Evolutionary conservation across 768 basidiomycete species (phyloP).

Genomic region (Pilatotrama ljubarskyi): DNA sequence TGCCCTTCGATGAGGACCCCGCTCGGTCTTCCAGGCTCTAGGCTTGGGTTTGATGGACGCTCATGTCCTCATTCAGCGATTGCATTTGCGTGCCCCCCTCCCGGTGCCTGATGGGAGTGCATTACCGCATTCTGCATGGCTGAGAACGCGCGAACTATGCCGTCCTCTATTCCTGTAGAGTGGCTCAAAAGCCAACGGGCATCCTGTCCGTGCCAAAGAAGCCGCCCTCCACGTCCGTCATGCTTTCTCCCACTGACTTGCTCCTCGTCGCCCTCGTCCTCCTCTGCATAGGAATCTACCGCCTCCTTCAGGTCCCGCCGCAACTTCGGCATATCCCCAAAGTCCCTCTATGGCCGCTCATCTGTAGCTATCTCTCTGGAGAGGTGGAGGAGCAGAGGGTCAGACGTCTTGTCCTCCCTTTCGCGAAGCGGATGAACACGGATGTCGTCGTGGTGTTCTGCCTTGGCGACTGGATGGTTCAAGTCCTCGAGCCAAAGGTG

Average conservation of each 20-base stretch:
- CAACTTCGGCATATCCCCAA: slow-evolving; percentile 12
- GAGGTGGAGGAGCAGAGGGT: slow-evolving; percentile 39
- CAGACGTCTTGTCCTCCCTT: slow-evolving; percentile 37
- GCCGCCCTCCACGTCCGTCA: background rate
- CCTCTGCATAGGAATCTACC: background rate
- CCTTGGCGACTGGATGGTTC: slow-evolving; percentile 43
- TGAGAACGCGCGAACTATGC: too few species aligned
- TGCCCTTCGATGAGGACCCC: too few species aligned
- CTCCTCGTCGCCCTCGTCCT: background rate
- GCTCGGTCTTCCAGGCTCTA: too few species aligned
- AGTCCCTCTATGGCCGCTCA: slow-evolving; percentile 9
- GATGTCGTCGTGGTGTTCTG: slow-evolving; percentile 41
- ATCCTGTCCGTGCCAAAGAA: too few species aligned
- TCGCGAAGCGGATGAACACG: slow-evolving; percentile 32
- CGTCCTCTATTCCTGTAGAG: too few species aligned
- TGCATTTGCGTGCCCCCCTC: too few species aligned
- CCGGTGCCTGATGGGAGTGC: too few species aligned
- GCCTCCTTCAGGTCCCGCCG: slow-evolving; percentile 1
- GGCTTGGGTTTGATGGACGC: too few species aligned
- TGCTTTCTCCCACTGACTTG: background rate
- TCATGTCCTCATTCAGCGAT: too few species aligned
- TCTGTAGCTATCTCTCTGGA: slow-evolving; percentile 15
- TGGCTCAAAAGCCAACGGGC: too few species aligned
- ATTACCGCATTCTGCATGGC: too few species aligned
- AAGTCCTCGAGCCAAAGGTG: slow-evolving; percentile 40